A percentile compares a stretch with the other conserved stretches of the same genome.
phyloP scores from a whole-genome alignment of 805 yeast species.

The Cyberlindnera subsufficiens region DNA sequence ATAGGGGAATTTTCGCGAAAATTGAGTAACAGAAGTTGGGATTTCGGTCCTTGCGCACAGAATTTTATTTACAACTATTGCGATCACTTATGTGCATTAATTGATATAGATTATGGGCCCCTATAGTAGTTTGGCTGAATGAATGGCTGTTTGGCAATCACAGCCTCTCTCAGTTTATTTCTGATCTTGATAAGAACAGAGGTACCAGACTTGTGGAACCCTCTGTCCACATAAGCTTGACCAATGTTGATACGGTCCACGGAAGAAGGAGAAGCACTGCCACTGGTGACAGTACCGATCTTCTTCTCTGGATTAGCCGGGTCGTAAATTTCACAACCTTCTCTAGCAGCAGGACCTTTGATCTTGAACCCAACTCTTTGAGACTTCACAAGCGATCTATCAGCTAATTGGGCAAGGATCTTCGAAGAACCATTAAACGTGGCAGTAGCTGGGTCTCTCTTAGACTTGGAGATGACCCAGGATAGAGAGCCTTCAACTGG shows the following conservation, averaged over 20 bases:
- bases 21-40: neutral
- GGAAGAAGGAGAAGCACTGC: slow-evolving; percentile 61
- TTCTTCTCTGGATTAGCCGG: slow-evolving; percentile 48
- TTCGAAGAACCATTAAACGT: slow-evolving; percentile 73
- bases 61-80: too few species aligned
- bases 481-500: slow-evolving; percentile 87
- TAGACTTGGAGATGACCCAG: slow-evolving; percentile 83
- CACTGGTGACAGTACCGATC: slow-evolving; percentile 51
- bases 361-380: slow-evolving; percentile 69
- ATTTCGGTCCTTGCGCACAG: neutral
- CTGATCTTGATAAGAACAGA: slow-evolving; percentile 70
- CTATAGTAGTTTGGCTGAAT: slow-evolving; percentile 69
- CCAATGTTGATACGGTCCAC: slow-evolving; percentile 75
- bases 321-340: slow-evolving; percentile 57
- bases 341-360: slow-evolving; percentile 91
- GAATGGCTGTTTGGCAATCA: slow-evolving; percentile 79
- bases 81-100: too few species aligned
- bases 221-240: slow-evolving; percentile 80
- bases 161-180: slow-evolving; percentile 74
- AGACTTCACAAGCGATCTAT: slow-evolving; percentile 49
- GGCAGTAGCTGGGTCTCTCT: slow-evolving; percentile 41
- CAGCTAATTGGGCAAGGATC: slow-evolving; percentile 64
- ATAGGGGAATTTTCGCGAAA: too few species aligned
- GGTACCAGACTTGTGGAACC: slow-evolving; percentile 68
- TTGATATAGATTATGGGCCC: neutral